Percentiles rank a stretch among this genome's conserved stretches.
Evolutionary conservation across 1,284 basidiomycete species (phyloP).

Genomic region (Rhodofomes roseus): DNA sequence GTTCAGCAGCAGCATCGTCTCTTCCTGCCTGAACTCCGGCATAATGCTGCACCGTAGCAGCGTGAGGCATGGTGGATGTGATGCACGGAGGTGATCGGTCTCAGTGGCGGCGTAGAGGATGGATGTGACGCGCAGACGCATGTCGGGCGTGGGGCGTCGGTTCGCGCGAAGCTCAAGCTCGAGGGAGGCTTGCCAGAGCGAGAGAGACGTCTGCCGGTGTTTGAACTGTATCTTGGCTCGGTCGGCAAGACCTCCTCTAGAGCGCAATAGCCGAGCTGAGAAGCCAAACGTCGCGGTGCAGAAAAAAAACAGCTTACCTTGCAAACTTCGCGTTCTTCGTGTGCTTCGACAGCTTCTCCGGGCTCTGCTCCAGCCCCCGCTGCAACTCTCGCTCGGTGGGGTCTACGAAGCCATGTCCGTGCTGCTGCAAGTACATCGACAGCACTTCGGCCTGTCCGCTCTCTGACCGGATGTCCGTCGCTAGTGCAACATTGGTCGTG

Average conservation of each 20-base stretch:
- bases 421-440: constrained; percentile 37
- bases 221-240: constrained; percentile 38
- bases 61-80: constrained; percentile 17
- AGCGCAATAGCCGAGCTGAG: neutral
- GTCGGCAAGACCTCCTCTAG: constrained; percentile 49
- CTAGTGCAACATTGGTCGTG: constrained; percentile 38
- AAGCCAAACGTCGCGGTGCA: neutral
- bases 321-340: constrained; percentile 29
- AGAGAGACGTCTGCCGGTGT: constrained; percentile 37
- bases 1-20: constrained; percentile 15
- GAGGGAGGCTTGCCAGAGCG: constrained; percentile 48
- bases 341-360: constrained; percentile 37
- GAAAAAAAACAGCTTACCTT: constrained; percentile 22
- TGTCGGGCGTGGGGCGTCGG: constrained; percentile 15
- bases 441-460: constrained; percentile 37
- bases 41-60: constrained; percentile 16
- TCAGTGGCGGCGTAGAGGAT: constrained; percentile 16
- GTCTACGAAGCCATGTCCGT: constrained; percentile 27
- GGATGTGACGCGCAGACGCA: constrained; percentile 18
- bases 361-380: constrained; percentile 40
- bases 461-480: constrained; percentile 40
- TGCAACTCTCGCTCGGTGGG: constrained; percentile 32
- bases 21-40: constrained; percentile 5
- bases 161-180: constrained; percentile 18
- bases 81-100: constrained; percentile 15